Base-by-base conservation (phyloP, 2,329 filamentous ascomycete species). In the Pestalotiopsis sp. region DNA sequence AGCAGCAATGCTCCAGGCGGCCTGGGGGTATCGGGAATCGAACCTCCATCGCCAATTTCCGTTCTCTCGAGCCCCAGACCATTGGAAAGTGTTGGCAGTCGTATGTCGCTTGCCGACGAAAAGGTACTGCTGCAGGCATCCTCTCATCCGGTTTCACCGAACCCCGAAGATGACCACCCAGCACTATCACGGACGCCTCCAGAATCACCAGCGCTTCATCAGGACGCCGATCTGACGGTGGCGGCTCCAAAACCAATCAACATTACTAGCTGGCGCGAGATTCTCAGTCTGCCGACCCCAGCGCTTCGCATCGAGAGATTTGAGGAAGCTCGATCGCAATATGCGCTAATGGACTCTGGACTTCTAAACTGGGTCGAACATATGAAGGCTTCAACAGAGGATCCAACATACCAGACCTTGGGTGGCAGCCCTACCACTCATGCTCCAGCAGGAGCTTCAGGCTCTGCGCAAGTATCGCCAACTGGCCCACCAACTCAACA, bases 271-370 rank as follows among this genome's bases (percentile, higher is more conserved):
- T 94, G 97, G 79, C 88, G 90, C 64, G 92, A 97, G 68, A 97
- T 98, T 69, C 84, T 94, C 73, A 88, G 87, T 9, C 84, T 96
- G 63, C 84, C 87, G 17, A 88, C 87, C 1, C 79, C 89, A 0
- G 78, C 84, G 14, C 90, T 96, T 71, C 89, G 94, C 22, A 92
- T 96, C 68, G 83, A 85, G 57, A 90, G 89, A 14, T 97, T 92
- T 77, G 88, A 93, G 68, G 87, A 91, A 68, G 91, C 92, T 0
- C 88, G 93, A 58, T 81, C 87, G 17, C 87, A 92, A 59, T 94
- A 94, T 77, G 90, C 91, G 0, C 78, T 81, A 13, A 89, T 91
- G 76, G 89, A 97, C 68, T 92, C 92, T 4, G 94, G 94, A 1
- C 81, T 98, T n/a, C 83, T 80, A 2, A 78, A 82, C 40, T 91